Evolutionary conservation across 2,329 filamentous ascomycete genomes (phyloP), one percentile per base, ranked within the genome.

Genomic region (Cladosporium sp.): DNA sequence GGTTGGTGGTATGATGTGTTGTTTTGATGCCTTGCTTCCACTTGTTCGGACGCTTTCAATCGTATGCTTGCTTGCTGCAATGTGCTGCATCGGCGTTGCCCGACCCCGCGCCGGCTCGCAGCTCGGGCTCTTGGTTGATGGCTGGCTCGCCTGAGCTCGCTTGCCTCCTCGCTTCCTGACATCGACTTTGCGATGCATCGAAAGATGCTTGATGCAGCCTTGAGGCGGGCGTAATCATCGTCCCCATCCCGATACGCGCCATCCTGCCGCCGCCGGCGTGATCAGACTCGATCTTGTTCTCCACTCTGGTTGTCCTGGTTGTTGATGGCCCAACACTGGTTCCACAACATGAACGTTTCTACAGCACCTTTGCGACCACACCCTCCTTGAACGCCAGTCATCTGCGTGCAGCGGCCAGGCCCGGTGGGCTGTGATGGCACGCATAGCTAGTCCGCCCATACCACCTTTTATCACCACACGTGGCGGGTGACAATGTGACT

Each of bases 171-270:
- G 51, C 51, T 54, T 54, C 51, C 26, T 30, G n/a, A 54, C 51
- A 54, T 54, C 51, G 49, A 32, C 51, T 51, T 32, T 54, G 51
- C 10, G 51, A 23, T 54, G 51, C 51, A 28, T 54, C 28, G 51
- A 32, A 53, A 30, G 49, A 18, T 10, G 48, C 13, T 28, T 7
- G 25, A 30, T 53, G 25, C 48, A 54, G 51, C 51, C 51, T 32
- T 13, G 5, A n/a, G 28, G 18, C 51, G 51, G 28, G 14, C n/a
- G 51, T 30, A 18, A 5, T 8, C 16, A 11, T 30, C 25, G 14
- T 28, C 51, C 51, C 25, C 51, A 54, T 28, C 16, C 51, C 51
- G 51, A 54, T 54, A 54, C 51, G 51, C 51, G 51, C 51, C 51
- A 54, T 54, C 28, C 51, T 54, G 51, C 51, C 51, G 51, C 51